phyloP scores from a whole-genome alignment of 2,329 filamentous ascomycete genomes.

The Curvularia eragrostidis region DNA sequence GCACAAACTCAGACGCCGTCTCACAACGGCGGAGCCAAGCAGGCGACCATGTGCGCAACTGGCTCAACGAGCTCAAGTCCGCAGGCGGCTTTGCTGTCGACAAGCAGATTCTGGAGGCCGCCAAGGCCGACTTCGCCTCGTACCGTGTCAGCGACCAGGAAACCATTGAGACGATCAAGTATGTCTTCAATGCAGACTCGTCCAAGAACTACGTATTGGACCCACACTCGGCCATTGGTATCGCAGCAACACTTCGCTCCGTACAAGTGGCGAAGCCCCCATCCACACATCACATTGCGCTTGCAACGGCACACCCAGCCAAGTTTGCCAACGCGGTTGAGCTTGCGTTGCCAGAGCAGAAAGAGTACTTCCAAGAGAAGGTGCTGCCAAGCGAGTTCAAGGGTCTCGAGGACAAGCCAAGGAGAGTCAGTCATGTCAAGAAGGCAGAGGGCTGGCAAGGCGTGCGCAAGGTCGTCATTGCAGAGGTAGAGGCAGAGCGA shows the following conservation, averaged over 20 bases:
- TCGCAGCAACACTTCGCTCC: constrained; percentile 76
- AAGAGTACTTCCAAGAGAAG: constrained; percentile 77
- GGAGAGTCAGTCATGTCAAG: constrained; percentile 71
- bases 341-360: constrained; percentile 72
- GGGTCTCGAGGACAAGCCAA: constrained; percentile 77
- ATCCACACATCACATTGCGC: constrained; percentile 72
- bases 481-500: constrained; percentile 66
- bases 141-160: constrained; percentile 69
- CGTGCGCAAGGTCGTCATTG: constrained; percentile 76
- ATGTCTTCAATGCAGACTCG: constrained; percentile 58
- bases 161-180: constrained; percentile 57
- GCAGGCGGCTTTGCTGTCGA: constrained; percentile 85
- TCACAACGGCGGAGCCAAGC: constrained; percentile 58
- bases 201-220: constrained; percentile 77
- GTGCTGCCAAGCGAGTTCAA: constrained; percentile 84
- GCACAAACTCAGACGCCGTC: constrained; percentile 48
- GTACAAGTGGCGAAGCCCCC: constrained; percentile 60
- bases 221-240: constrained; percentile 88
- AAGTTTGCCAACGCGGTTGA: constrained; percentile 92
- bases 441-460: constrained; percentile 72
- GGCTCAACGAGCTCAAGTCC: constrained; percentile 81
- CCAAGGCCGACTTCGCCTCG: constrained; percentile 78
- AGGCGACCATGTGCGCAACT: constrained; percentile 76
- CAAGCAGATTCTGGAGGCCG: constrained; percentile 72
- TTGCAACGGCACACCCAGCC: constrained; percentile 93